A percentile compares a stretch with the other conserved stretches of the same genome.
phyloP scores from a whole-genome alignment of 495 filamentous ascomycete species.

The Hypoxylon fragiforme region DNA sequence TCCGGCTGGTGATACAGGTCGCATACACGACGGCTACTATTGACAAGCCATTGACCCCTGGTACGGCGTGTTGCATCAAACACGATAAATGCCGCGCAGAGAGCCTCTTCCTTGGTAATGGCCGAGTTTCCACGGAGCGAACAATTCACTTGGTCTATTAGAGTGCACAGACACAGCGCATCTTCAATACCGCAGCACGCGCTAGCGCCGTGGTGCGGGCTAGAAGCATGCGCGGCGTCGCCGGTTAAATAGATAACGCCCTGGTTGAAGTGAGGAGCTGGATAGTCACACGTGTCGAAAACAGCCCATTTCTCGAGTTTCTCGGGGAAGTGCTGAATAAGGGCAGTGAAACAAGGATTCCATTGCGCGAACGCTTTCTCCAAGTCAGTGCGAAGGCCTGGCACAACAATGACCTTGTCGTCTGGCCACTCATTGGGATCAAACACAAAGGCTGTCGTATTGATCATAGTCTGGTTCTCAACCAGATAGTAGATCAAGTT shows the following conservation, averaged over 20 bases:
- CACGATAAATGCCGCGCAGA: conserved; percentile 13
- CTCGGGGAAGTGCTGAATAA: conserved; percentile 35
- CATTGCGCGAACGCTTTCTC: conserved; percentile 30
- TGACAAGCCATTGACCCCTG: conserved; percentile 42
- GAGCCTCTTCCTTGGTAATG: conserved; percentile 13
- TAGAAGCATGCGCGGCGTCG: conserved; percentile 48
- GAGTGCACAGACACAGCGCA: conserved; percentile 32
- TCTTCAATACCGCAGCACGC: conserved; percentile 48
- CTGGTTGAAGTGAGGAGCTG: conserved; percentile 33
- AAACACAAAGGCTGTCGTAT: conserved; percentile 50
- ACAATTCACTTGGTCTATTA: conserved; percentile 12
- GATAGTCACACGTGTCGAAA: conserved; percentile 44
- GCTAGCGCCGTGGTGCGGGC: conserved; percentile 48
- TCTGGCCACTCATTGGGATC: conserved; percentile 47
- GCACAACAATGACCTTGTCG: conserved; percentile 31
- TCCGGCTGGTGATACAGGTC: conserved; percentile 39
- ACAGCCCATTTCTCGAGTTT: conserved; percentile 44
- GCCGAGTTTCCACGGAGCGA: neutral
- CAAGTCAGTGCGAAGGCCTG: conserved; percentile 43
- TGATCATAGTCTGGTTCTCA: conserved; percentile 48
- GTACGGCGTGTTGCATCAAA: conserved; percentile 26
- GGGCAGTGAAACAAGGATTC: conserved; percentile 26
- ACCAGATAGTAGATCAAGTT: conserved; percentile 56
- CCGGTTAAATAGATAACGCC: conserved; percentile 40
- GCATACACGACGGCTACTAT: conserved; percentile 35